Evolutionary conservation across 2,329 filamentous ascomycete species (phyloP).

Genomic region (Ophiostoma triangulosporum): DNA sequence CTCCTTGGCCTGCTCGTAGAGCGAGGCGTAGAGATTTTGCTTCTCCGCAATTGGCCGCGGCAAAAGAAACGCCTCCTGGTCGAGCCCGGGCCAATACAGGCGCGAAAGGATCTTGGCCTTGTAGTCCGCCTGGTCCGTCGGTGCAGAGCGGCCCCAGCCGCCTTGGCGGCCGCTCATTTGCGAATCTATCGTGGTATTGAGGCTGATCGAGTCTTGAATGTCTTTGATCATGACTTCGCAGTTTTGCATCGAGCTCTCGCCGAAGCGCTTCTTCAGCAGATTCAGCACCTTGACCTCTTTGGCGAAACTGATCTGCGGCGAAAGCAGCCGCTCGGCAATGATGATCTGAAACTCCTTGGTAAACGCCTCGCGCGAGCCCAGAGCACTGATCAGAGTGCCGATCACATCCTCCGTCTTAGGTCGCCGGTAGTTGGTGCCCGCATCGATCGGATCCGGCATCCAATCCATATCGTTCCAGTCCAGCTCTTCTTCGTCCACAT

Average conservation of each 20-base stretch:
- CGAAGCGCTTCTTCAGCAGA: slow-evolving; percentile 77
- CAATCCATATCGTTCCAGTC: slow-evolving; percentile 91
- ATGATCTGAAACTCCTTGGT: slow-evolving; percentile 88
- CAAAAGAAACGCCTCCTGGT: slow-evolving; percentile 53
- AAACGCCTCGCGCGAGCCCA: slow-evolving; percentile 81
- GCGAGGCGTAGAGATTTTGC: slow-evolving; percentile 57
- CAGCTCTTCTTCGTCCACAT: slow-evolving; percentile 53
- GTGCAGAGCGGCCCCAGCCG: slow-evolving; percentile 14
- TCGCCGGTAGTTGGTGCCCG: slow-evolving; percentile 80
- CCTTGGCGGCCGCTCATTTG: neutral
- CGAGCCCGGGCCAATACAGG: slow-evolving; percentile 82
- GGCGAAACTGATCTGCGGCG: slow-evolving; percentile 53
- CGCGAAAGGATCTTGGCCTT: slow-evolving; percentile 81
- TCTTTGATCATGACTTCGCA: slow-evolving; percentile 98
- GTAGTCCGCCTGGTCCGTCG: slow-evolving; percentile 24
- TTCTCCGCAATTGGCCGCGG: slow-evolving; percentile 44
- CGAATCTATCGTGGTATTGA: slow-evolving; percentile 22
- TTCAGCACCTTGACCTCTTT: slow-evolving; percentile 75
- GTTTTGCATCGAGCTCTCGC: slow-evolving; percentile 71
- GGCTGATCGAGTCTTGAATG: slow-evolving; percentile 65
- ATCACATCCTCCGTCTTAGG: slow-evolving; percentile 82
- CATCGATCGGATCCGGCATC: slow-evolving; percentile 86
- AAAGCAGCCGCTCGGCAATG: slow-evolving; percentile 68
- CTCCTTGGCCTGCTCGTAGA: slow-evolving; percentile 69
- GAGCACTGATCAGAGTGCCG: slow-evolving; percentile 73